Evolutionary conservation across 208 protist genomes (phyloP).

Genomic region (Novymonas esmeraldas): DNA sequence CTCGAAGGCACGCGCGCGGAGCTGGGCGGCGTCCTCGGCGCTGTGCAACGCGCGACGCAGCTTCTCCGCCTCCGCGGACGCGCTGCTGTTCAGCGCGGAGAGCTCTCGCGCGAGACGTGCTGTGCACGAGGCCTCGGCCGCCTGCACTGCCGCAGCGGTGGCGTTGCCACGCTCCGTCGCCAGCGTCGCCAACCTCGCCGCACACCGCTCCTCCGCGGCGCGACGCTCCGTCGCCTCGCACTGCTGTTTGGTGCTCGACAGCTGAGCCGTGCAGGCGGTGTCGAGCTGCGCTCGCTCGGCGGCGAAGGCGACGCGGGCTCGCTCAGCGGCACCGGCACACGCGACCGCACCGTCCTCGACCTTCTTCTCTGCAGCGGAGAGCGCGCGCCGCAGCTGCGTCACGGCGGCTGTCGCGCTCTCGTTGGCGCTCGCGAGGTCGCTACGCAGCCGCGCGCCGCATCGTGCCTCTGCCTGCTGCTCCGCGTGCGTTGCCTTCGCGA

Average conservation of each 20-base stretch:
- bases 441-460: conserved; percentile 9
- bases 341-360: conserved; percentile 2
- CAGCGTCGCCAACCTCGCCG: background rate
- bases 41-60: conserved; percentile 10
- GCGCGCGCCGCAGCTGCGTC: background rate
- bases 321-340: conserved; percentile 7
- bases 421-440: background rate
- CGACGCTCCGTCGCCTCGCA: conserved; percentile 14
- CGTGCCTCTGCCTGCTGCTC: conserved; percentile 2
- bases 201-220: conserved; percentile 5
- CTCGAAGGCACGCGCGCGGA: conserved; percentile 7
- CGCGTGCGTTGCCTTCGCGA: background rate
- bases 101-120: conserved; percentile 5
- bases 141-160: conserved; percentile 15
- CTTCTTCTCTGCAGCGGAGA: background rate
- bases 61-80: background rate
- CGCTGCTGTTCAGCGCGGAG: conserved; percentile 10
- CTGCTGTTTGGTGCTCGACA: background rate
- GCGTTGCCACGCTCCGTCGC: conserved; percentile 3
- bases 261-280: conserved; percentile 1
- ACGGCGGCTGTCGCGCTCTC: background rate
- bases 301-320: background rate
- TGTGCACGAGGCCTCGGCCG: conserved; percentile 4
- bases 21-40: background rate
- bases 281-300: conserved; percentile 8